phyloP scores from a whole-genome alignment of 2,329 filamentous ascomycete species.

The Ploettnerulaceae sp. region DNA sequence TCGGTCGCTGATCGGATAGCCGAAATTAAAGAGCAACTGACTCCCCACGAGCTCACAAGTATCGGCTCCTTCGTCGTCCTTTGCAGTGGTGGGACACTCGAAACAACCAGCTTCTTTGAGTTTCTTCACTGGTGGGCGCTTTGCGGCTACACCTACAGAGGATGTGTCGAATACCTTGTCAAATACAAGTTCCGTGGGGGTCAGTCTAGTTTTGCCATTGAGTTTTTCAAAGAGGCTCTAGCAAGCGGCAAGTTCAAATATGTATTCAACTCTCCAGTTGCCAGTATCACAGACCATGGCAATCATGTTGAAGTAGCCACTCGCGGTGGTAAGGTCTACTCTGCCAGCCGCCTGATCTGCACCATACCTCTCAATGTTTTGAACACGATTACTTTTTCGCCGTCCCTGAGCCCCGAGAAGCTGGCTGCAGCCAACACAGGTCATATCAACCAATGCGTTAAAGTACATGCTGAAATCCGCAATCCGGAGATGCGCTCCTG shows the following conservation, averaged over 20 bases:
- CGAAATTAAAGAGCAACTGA: slow-evolving; percentile 37
- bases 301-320: background rate
- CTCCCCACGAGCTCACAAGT: slow-evolving; percentile 38
- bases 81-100: slow-evolving; percentile 40
- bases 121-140: slow-evolving; percentile 46
- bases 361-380: slow-evolving; percentile 44
- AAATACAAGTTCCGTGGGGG: slow-evolving; percentile 41
- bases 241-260: slow-evolving; percentile 37
- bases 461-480: slow-evolving; percentile 43
- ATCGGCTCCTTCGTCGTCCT: slow-evolving; percentile 41
- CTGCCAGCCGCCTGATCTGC: slow-evolving; percentile 36
- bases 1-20: slow-evolving; percentile 41
- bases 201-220: slow-evolving; percentile 42
- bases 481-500: slow-evolving; percentile 40
- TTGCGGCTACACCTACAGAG: slow-evolving; percentile 38
- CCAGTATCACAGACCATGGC: slow-evolving; percentile 1
- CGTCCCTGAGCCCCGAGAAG: slow-evolving; percentile 36
- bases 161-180: slow-evolving; percentile 38
- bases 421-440: slow-evolving; percentile 36
- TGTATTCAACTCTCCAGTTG: slow-evolving; percentile 38
- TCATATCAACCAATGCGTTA: slow-evolving; percentile 43
- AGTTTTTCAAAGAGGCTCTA: slow-evolving; percentile 42
- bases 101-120: slow-evolving; percentile 43
- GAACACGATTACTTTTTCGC: slow-evolving; percentile 38
- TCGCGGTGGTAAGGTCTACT: slow-evolving; percentile 31